phyloP scores from a whole-genome alignment of 805 yeast species.

The Scheffersomyces amazonensis region DNA sequence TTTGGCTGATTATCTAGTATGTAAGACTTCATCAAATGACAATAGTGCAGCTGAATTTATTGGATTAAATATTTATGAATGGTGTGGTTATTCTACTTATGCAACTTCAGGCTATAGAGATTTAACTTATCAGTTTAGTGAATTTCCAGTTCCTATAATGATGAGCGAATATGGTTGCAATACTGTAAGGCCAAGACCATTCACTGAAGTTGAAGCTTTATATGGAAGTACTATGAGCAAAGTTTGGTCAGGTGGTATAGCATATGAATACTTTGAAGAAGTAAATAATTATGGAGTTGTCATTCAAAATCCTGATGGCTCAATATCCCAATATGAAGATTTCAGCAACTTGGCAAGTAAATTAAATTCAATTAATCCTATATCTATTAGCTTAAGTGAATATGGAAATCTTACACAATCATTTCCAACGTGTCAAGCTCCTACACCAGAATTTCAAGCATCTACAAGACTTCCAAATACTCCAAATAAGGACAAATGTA shows the following conservation, averaged over 20 bases:
- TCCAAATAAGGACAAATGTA: constrained; percentile 43
- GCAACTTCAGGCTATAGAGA: constrained; percentile 36
- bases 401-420: background rate
- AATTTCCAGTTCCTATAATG: constrained; percentile 33
- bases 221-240: constrained; percentile 30
- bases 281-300: constrained; percentile 36
- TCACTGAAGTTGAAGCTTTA: constrained; percentile 35
- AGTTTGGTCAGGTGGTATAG: constrained; percentile 40
- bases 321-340: constrained; percentile 23
- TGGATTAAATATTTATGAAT: constrained; percentile 37
- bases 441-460: constrained; percentile 14
- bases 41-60: constrained; percentile 26
- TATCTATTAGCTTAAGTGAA: constrained; percentile 9
- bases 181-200: constrained; percentile 31
- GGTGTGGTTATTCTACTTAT: constrained; percentile 40
- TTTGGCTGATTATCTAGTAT: constrained; percentile 29
- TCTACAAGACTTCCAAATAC: constrained; percentile 31
- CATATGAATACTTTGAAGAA: constrained; percentile 35
- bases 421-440: background rate
- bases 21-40: constrained; percentile 16
- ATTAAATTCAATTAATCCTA: constrained; percentile 18
- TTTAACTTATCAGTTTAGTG: constrained; percentile 25
- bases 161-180: constrained; percentile 42
- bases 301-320: constrained; percentile 21
- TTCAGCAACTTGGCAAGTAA: constrained; percentile 25